These are phyloP conservation scores for Macrophomina tecta DNA, from an alignment of 2,329 filamentous ascomycete genomes.

Conservation along the genomic window DNA sequence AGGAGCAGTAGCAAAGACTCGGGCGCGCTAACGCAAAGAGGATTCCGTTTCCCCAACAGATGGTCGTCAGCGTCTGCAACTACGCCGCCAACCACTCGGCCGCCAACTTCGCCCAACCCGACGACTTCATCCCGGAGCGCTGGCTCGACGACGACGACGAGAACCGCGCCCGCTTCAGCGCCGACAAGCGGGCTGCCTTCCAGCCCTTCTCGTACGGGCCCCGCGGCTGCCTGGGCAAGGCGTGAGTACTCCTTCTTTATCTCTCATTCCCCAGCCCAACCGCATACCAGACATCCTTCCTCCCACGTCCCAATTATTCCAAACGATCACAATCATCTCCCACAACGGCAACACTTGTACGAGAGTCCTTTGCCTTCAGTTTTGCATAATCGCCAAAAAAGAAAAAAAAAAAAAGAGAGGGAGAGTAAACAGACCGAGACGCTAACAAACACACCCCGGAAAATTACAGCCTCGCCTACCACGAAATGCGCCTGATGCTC, in stretches of 20 bases:
- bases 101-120: slow-evolving; percentile 43
- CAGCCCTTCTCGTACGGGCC: slow-evolving; percentile 54
- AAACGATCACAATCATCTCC: too few species aligned
- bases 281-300: too few species aligned
- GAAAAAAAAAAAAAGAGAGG: too few species aligned
- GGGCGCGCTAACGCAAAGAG: background rate
- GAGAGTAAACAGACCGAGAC: too few species aligned
- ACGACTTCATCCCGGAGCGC: slow-evolving; percentile 48
- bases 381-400: too few species aligned
- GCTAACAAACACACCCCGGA: too few species aligned
- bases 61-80: slow-evolving; percentile 32
- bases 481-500: slow-evolving; percentile 50
- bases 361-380: too few species aligned
- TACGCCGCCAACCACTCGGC: slow-evolving; percentile 22
- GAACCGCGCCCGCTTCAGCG: slow-evolving; percentile 30
- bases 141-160: slow-evolving; percentile 41
- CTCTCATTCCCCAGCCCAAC: too few species aligned
- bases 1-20: too few species aligned
- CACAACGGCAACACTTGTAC: too few species aligned
- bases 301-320: too few species aligned
- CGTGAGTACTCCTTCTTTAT: slow-evolving; percentile 34
- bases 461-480: slow-evolving; percentile 38
- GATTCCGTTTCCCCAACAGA: background rate
- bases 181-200: slow-evolving; percentile 42
- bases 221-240: slow-evolving; percentile 46